phyloP scores from a whole-genome alignment of 257 asterid species.

The Solanum clarkiae region DNA sequence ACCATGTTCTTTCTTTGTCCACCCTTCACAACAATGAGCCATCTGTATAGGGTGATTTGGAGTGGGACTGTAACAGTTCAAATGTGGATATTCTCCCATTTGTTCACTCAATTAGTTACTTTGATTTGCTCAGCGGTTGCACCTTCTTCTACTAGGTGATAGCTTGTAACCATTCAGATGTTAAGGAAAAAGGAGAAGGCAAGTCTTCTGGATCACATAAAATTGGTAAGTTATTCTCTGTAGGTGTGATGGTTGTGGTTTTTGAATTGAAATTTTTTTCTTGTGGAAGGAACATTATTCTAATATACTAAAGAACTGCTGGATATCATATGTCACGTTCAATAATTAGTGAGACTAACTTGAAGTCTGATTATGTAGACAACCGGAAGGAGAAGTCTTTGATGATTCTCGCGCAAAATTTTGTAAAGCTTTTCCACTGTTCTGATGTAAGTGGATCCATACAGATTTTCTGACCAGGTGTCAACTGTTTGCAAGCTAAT shows the following conservation, averaged over 20 bases:
- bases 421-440: conserved; percentile 54
- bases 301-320: not conserved
- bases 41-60: not conserved
- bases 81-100: not conserved
- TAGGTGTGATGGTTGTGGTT: not conserved
- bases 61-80: not conserved
- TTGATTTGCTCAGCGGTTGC: not conserved
- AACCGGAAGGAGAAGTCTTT: conserved; percentile 46
- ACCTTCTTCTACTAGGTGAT: conserved; percentile 11
- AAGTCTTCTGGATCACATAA: conserved; percentile 17
- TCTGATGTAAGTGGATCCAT: conserved; percentile 38
- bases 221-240: conserved; percentile 17
- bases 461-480: not conserved
- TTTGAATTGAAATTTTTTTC: not conserved
- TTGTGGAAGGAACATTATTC: not conserved
- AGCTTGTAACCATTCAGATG: not conserved
- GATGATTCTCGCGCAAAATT: conserved; percentile 49
- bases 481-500: not conserved
- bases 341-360: not conserved
- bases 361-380: conserved; percentile 22
- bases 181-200: conserved; percentile 12
- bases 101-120: not conserved
- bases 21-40: not conserved
- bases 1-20: not conserved
- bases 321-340: not conserved